Base-by-base conservation (phyloP, 345 rosid genomes). In the Sonneratia alba region DNA sequence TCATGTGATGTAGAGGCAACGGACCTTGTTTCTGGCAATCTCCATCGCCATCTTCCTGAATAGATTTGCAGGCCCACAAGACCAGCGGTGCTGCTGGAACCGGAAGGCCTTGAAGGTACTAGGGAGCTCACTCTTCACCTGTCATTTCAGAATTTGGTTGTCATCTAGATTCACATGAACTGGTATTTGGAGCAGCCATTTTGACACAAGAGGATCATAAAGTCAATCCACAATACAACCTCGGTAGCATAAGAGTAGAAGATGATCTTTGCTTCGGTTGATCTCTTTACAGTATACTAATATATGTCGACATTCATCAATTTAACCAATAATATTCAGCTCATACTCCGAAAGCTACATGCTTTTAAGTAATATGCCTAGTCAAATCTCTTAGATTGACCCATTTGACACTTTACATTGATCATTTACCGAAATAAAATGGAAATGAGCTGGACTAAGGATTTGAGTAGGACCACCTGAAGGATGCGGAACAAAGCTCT, bases 41-140 rank as follows among this genome's bases (percentile, higher is more conserved):
- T 96, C 99, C 96, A 93, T 88, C 21, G 84, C 96, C 99, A 96
- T 96, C 84, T 96, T 96, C 87, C 97, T 87, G 83, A 96, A 96
- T 53, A 96, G 85, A 81, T 96, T 96, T 19, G 99, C 99, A 66
- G 99, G 99, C 72, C 99, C 99, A 71, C 99, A 96, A 36, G 99
- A 96, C 99, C 99, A 96, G 74, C 99, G 83, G 72, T 96, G 99
- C 86, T 96, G 99, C 87, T 96, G 99, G 76, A 87, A 96, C 5
- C 98, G 87, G 82, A 96, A 96, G 72, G 99, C 99, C 80, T 91
- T 92, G 79, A 92, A 96, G 70, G 98, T 96, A 84, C 99, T 96
- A 7, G 99, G 99, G 62, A 96, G 99, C 77, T 96, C 99, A 80
- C 99, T 96, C 82, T 92, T 96, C 80, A 86, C 99, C 99, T 92